Evolutionary conservation across 2,329 filamentous ascomycete genomes (phyloP).

Genomic region (Thielaviopsis punctulata): DNA sequence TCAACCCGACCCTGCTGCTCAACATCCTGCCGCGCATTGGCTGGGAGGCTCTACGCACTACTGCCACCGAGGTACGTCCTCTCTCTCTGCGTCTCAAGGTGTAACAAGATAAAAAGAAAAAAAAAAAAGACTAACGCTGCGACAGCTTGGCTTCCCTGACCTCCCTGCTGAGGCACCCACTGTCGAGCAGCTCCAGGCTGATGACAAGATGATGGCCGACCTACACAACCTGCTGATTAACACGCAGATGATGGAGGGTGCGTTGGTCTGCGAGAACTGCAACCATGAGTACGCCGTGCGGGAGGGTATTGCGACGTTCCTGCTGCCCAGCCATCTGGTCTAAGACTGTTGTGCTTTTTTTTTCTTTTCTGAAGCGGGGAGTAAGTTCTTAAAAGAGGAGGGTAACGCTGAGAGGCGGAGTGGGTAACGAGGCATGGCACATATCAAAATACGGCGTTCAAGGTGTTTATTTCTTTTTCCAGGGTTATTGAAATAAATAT

Average conservation of each 20-base stretch:
- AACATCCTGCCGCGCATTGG: slow-evolving; percentile 80
- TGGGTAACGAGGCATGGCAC: background rate
- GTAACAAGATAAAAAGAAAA: too few relatives aligned
- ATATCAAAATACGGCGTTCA: background rate
- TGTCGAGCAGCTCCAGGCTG: slow-evolving; percentile 40
- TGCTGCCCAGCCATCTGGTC: slow-evolving; percentile 83
- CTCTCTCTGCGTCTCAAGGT: too few relatives aligned
- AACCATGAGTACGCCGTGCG: slow-evolving; percentile 88
- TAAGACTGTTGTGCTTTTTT: slow-evolving; percentile 17
- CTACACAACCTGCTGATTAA: slow-evolving; percentile 71
- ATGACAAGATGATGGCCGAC: slow-evolving; percentile 57
- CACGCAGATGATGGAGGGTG: slow-evolving; percentile 78
- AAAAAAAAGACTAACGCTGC: background rate
- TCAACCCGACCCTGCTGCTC: slow-evolving; percentile 63
- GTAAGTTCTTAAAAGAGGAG: background rate
- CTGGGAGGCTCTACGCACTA: slow-evolving; percentile 63
- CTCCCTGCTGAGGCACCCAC: slow-evolving; percentile 50
- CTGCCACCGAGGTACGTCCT: slow-evolving; percentile 54
- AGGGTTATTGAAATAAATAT: background rate
- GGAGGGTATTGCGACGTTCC: slow-evolving; percentile 91
- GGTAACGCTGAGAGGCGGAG: too few relatives aligned
- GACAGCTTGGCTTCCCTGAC: slow-evolving; percentile 59
- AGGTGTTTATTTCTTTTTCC: background rate
- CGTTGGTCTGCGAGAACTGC: slow-evolving; percentile 78
- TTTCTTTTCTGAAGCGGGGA: background rate